Conservation (phyloP, 257 asterid species). For the Sherardia arvensis region DNA sequence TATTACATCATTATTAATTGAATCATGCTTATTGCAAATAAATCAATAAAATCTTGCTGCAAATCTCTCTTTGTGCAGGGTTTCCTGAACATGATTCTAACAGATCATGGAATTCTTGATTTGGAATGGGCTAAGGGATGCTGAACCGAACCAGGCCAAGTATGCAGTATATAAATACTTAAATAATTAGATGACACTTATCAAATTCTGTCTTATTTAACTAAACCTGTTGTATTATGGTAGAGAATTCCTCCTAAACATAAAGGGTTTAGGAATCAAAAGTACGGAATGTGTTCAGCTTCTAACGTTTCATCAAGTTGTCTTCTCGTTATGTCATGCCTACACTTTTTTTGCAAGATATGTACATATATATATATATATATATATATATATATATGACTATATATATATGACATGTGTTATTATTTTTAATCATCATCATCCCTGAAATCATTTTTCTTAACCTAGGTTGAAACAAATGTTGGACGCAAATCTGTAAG, state of each 20-base stretch:
- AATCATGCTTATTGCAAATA: neutral
- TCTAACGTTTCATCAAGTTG: constrained; percentile 95
- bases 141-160: constrained; percentile 95
- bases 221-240: constrained; percentile 16
- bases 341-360: constrained; percentile 1
- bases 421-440: constrained; percentile 4
- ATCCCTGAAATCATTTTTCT: constrained; percentile 12
- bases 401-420: constrained; percentile 6
- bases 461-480: constrained; percentile 77
- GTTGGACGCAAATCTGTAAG: constrained; percentile 98
- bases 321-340: constrained; percentile 77
- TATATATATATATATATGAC: no score
- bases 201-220: neutral
- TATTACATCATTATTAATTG: neutral
- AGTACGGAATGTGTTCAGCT: constrained; percentile 96
- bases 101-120: constrained; percentile 81
- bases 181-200: constrained; percentile 4
- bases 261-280: constrained; percentile 88
- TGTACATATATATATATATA: no score
- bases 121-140: constrained; percentile 92
- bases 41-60: constrained; percentile 1
- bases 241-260: constrained; percentile 87
- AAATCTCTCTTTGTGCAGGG: constrained; percentile 39
- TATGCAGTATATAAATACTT: constrained; percentile 22
- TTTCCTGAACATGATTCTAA: constrained; percentile 69